These are phyloP conservation scores for Borovskyia barvae DNA, from an alignment of 208 protist species.

Conservation along the genomic window DNA sequence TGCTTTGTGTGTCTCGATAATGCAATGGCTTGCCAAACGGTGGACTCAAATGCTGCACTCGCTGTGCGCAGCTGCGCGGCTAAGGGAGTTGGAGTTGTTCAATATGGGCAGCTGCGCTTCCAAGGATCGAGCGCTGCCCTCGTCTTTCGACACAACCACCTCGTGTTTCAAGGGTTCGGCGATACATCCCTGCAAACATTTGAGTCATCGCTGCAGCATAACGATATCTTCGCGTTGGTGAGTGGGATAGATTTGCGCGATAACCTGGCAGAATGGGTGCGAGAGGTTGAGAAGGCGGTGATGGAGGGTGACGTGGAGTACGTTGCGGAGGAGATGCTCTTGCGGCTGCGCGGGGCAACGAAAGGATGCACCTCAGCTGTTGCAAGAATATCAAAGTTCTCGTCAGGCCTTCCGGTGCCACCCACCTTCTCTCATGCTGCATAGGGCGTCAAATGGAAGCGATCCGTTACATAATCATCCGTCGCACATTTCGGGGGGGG, in stretches of 20 bases:
- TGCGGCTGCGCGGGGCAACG: constrained; percentile 26
- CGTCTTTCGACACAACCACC: constrained; percentile 41
- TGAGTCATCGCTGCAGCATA: constrained; percentile 40
- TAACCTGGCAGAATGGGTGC: constrained; percentile 22
- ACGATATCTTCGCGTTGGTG: constrained; percentile 63
- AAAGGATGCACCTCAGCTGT: constrained; percentile 38
- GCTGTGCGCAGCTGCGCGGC: constrained; percentile 16
- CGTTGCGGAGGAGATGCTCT: constrained; percentile 75
- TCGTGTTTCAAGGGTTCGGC: constrained; percentile 66
- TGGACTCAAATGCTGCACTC: constrained; percentile 35
- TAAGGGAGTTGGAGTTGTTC: constrained; percentile 6
- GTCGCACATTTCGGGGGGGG: too few relatives aligned
- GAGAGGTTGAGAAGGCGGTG: constrained; percentile 14
- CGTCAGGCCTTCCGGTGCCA: constrained; percentile 38
- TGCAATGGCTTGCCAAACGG: constrained; percentile 40
- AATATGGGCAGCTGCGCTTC: constrained; percentile 36
- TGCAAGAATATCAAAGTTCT: constrained; percentile 32
- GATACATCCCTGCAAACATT: constrained; percentile 42
- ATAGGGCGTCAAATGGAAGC: background rate
- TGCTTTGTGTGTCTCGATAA: constrained; percentile 61
- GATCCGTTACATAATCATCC: background rate
- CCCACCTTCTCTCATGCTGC: constrained; percentile 25
- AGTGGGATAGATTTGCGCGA: constrained; percentile 32
- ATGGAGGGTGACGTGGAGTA: constrained; percentile 63
- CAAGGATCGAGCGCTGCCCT: constrained; percentile 45